Evolutionary conservation across 2,329 filamentous ascomycete species (phyloP).

Genomic region (Didymella keratinophila): DNA sequence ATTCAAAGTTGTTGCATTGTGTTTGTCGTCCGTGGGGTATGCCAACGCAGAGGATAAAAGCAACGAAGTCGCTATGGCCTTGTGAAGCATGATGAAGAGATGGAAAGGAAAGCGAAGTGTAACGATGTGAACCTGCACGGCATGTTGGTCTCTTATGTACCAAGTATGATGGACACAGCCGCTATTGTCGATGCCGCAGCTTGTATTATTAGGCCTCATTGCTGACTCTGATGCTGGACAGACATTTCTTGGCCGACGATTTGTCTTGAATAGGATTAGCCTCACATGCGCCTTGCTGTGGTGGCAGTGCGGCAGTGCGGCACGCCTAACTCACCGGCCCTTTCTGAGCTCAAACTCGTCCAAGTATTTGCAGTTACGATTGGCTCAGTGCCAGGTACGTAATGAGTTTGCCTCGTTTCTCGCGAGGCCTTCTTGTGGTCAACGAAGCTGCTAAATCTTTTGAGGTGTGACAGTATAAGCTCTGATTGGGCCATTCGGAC

Average conservation of each 20-base stretch:
- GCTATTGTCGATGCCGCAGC: not conserved
- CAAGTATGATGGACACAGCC: slow-evolving; percentile 1
- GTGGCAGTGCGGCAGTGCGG: slow-evolving; percentile 15
- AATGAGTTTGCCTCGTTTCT: not conserved
- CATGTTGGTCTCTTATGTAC: slow-evolving; percentile 8
- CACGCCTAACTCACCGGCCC: not conserved
- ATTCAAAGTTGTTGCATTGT: slow-evolving; percentile 10
- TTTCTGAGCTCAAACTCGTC: not conserved
- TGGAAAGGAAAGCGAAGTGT: not conserved
- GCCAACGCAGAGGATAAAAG: slow-evolving; percentile 10
- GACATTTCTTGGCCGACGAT: slow-evolving; percentile 8
- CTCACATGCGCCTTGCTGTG: slow-evolving; percentile 2
- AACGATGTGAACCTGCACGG: not conserved
- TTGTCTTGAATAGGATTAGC: slow-evolving; percentile 8
- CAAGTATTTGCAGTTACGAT: not conserved
- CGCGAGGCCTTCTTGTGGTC: not conserved
- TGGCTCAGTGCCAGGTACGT: not conserved
- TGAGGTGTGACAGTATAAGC: not conserved
- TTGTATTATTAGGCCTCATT: slow-evolving; percentile 4
- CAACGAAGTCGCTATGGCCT: slow-evolving; percentile 8
- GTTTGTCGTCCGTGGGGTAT: slow-evolving; percentile 7
- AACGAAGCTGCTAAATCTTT: not conserved
- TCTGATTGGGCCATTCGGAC: slow-evolving; percentile 4
- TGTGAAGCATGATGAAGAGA: slow-evolving; percentile 13
- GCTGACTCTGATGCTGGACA: slow-evolving; percentile 4